phyloP scores from a whole-genome alignment of 768 basidiomycete genomes.

The Wakefieldia striispora region DNA sequence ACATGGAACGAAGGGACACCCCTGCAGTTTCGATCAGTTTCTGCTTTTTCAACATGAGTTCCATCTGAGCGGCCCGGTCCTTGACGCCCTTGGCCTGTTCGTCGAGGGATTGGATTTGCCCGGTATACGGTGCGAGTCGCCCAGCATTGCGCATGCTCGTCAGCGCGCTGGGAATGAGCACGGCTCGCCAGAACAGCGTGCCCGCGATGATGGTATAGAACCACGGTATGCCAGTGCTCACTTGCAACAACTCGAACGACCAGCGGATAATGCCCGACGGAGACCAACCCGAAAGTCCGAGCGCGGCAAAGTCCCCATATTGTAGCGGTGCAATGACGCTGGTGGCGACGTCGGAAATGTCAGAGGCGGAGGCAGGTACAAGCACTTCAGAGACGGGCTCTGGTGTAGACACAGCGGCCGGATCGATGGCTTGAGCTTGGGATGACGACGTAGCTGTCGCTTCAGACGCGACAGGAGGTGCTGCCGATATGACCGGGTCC shows the following conservation, averaged over 20 bases:
- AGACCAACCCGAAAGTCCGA: conserved; percentile 64
- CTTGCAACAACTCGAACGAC: conserved; percentile 67
- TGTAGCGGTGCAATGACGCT: conserved; percentile 49
- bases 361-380: conserved; percentile 6
- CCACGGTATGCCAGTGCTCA: conserved; percentile 74
- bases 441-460: not conserved
- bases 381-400: conserved; percentile 4
- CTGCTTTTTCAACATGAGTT: conserved; percentile 44
- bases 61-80: conserved; percentile 43
- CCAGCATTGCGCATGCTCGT: conserved; percentile 56
- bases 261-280: conserved; percentile 64
- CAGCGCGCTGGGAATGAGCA: conserved; percentile 61
- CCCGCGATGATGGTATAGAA: conserved; percentile 76
- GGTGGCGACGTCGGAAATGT: conserved; percentile 21
- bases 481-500: conserved; percentile 3
- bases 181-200: conserved; percentile 56
- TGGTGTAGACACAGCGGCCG: conserved; percentile 4
- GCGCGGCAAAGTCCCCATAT: conserved; percentile 67
- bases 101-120: conserved; percentile 54
- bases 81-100: conserved; percentile 34
- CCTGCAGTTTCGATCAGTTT: conserved; percentile 62
- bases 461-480: not conserved
- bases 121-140: conserved; percentile 33
- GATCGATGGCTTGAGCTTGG: not conserved
- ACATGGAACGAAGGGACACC: conserved; percentile 53